Conservation (phyloP, 2,329 filamentous ascomycete species). For the Beauveria sp. region DNA sequence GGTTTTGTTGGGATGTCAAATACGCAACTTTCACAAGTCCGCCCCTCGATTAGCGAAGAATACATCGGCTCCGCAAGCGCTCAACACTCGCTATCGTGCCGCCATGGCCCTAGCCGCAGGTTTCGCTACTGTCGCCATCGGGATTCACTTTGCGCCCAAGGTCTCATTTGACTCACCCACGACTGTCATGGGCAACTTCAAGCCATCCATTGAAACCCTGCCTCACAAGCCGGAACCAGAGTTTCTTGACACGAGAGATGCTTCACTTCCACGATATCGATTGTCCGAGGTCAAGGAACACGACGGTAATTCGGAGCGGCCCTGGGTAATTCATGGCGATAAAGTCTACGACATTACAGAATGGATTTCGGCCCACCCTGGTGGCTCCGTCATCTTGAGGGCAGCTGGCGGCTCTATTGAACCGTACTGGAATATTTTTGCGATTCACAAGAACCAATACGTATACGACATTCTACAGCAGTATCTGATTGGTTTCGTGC, state of each 20-base stretch:
- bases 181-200: conserved; percentile 1
- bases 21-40: background rate
- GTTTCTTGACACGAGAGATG: conserved; percentile 26
- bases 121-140: background rate
- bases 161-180: conserved; percentile 2
- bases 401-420: conserved; percentile 59
- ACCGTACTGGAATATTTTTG: conserved; percentile 63
- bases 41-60: background rate
- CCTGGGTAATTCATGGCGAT: conserved; percentile 58
- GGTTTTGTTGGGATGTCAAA: background rate
- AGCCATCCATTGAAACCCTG: background rate
- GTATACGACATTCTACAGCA: conserved; percentile 58
- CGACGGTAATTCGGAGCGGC: conserved; percentile 41
- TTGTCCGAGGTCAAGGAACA: conserved; percentile 46
- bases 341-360: conserved; percentile 66
- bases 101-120: background rate
- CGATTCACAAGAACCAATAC: conserved; percentile 58
- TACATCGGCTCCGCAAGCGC: background rate
- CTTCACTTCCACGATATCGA: conserved; percentile 39
- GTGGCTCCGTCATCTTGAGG: conserved; percentile 59
- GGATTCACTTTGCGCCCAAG: background rate
- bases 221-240: background rate
- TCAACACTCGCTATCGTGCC: background rate
- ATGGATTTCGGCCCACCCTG: conserved; percentile 58
- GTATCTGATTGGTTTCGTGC: conserved; percentile 55